Percentiles rank a stretch among this genome's conserved stretches.
phyloP scores from a whole-genome alignment of 1,284 basidiomycete genomes.

The Cutaneotrichosporon sp. region DNA sequence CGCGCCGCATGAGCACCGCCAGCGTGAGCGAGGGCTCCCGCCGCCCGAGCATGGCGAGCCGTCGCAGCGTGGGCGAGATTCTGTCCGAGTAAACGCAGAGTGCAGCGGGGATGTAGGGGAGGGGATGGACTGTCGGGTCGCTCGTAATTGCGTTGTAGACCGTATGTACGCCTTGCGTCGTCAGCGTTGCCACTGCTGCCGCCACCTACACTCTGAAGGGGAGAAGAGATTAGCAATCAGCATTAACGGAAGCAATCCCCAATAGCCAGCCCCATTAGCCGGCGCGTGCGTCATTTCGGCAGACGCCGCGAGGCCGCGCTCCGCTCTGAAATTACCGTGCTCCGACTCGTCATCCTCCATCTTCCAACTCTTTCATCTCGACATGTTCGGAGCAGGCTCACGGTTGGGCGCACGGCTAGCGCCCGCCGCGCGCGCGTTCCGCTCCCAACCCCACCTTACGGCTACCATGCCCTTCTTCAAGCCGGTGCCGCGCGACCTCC shows the following conservation, averaged over 20 bases:
- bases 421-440: slow-evolving; percentile 13
- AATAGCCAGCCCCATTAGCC: background rate
- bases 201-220: too few relatives aligned
- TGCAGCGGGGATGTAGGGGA: too few relatives aligned
- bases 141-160: background rate
- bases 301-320: background rate
- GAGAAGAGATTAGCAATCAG: too few relatives aligned
- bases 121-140: too few relatives aligned
- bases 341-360: slow-evolving; percentile 23
- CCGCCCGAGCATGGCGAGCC: background rate
- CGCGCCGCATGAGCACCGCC: slow-evolving; percentile 1
- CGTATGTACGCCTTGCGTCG: background rate
- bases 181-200: background rate
- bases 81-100: background rate
- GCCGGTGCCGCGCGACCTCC: background rate
- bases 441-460: slow-evolving; percentile 13
- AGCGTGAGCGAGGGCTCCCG: background rate
- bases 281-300: background rate
- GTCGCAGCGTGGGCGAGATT: background rate
- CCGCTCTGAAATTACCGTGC: background rate
- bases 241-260: background rate
- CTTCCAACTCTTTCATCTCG: slow-evolving; percentile 28
- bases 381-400: background rate
- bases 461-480: background rate
- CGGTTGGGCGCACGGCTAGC: background rate